These are phyloP conservation scores for Mortierella sp. DNA, from an alignment of 371 early-diverging fungal species.

Conservation along the genomic window DNA sequence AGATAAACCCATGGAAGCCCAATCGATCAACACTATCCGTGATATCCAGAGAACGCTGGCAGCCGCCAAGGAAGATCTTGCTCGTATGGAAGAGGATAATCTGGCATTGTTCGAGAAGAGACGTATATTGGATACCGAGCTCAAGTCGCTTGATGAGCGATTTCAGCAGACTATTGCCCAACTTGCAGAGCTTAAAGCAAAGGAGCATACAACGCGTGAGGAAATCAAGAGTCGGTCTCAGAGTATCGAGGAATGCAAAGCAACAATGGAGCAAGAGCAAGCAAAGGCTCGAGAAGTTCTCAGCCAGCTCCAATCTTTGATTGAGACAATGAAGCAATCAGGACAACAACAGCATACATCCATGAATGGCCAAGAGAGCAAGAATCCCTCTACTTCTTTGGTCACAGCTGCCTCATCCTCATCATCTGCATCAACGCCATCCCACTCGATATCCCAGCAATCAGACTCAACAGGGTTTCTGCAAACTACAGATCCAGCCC, in stretches of 20 bases:
- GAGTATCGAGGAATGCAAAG: conserved; percentile 19
- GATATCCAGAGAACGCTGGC: background rate
- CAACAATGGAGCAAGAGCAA: conserved; percentile 37
- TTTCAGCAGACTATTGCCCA: conserved; percentile 15
- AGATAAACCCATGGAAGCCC: conserved; percentile 39
- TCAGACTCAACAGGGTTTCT: background rate
- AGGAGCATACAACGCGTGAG: conserved; percentile 15
- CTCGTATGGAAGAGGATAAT: conserved; percentile 22
- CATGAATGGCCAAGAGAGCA: background rate
- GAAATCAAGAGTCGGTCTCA: conserved; percentile 24
- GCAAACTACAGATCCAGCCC: background rate
- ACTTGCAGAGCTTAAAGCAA: conserved; percentile 16
- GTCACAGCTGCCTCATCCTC: background rate
- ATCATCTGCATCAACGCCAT: background rate
- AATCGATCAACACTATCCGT: conserved; percentile 11
- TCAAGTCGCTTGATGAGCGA: conserved; percentile 5
- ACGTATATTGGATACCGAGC: conserved; percentile 21
- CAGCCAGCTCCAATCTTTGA: conserved; percentile 29
- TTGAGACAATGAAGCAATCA: conserved; percentile 7
- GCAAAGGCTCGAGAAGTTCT: conserved; percentile 8
- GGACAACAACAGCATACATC: background rate
- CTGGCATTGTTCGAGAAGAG: conserved; percentile 13
- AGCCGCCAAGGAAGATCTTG: conserved; percentile 21
- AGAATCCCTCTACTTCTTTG: background rate
- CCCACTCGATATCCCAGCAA: background rate